Base-by-base conservation (phyloP, 192 early-diverging fungal species). In the Dimargaris cristalligena region DNA sequence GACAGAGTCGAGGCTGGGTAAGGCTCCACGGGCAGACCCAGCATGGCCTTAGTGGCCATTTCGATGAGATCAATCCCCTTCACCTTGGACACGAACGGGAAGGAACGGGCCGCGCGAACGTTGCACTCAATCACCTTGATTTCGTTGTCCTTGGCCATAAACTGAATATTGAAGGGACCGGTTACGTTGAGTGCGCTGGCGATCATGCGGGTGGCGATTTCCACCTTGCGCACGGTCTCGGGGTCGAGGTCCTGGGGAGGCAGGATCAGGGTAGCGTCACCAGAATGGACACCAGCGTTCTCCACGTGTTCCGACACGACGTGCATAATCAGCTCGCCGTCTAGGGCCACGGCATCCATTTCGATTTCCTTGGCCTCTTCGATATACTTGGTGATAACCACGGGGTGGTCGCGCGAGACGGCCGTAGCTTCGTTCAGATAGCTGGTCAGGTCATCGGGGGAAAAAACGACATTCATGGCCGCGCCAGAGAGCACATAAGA, bases 101-200 rank as follows among this genome's bases (percentile, higher is more conserved):
- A 94, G 33, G 91, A 94, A 30, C 95, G 83, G 22, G 94, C 87
- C 0, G 95, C 92, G 54, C 94, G 88, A 35, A 99, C 81, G 64
- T 99, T 99, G 74, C 95, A 99, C 71, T 99, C 95, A 66, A 99
- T 99, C 55, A 99, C 89, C 80, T 99, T 99, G 76, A 99, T 91
- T 70, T 96, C 92, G 67, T 93, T 94, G 74, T 99, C 88, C 80
- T 97, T 99, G 69, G 91, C 91, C 76, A 99, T 95, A 65, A 99
- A 92, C 75, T 99, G 94, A 69, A 99, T 99, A 76, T 99, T 99
- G 79, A 78, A 88, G 22, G 92, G 94, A 23, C 94, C 94, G n/a
- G 95, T 99, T 20, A 97, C 86, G 54, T 95, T 87, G 48, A 99
- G 74, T 20, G 92, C 92, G 65, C 82, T 78, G 29, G 81, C 95